Conservation (phyloP, 208 protist genomes). For the Trypanosoma vivax region DNA sequence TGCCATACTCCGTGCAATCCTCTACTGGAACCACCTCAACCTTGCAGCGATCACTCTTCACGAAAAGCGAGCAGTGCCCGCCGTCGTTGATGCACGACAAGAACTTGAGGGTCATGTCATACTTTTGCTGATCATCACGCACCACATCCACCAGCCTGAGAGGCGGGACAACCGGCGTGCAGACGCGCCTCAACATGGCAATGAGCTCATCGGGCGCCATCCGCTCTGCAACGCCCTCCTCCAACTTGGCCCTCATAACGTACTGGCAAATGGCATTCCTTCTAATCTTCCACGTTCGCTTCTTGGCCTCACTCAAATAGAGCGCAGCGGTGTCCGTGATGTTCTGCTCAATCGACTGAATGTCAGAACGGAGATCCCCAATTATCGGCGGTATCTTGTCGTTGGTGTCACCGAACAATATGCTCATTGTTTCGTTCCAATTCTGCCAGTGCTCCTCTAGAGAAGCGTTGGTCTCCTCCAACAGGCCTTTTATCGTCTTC, state of each 20-base stretch:
- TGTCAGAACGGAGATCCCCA: constrained; percentile 22
- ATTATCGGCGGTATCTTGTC: constrained; percentile 23
- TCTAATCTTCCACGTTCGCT: constrained; percentile 42
- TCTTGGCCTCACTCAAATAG: constrained; percentile 46
- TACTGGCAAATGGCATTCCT: constrained; percentile 45
- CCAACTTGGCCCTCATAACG: constrained; percentile 26
- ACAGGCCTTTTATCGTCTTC: constrained; percentile 41
- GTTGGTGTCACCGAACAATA: constrained; percentile 62
- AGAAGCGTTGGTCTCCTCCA: constrained; percentile 45
- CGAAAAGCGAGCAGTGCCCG: constrained; percentile 82
- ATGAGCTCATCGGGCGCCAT: constrained; percentile 11
- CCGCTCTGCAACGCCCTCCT: constrained; percentile 9
- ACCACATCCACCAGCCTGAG: constrained; percentile 53
- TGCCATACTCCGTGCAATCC: constrained; percentile 34
- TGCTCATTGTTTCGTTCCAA: constrained; percentile 46
- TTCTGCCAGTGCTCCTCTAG: constrained; percentile 57
- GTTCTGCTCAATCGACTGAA: constrained; percentile 41
- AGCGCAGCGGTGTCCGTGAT: constrained; percentile 76
- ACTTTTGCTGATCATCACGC: constrained; percentile 51
- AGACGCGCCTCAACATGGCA: constrained; percentile 13
- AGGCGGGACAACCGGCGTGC: constrained; percentile 47
- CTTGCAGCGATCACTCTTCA: not conserved
- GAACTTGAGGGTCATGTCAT: constrained; percentile 53
- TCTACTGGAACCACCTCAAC: constrained; percentile 3
- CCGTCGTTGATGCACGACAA: constrained; percentile 58